Base-by-base conservation (phyloP, 805 yeast genomes). In the Metschnikowia shivogae region DNA sequence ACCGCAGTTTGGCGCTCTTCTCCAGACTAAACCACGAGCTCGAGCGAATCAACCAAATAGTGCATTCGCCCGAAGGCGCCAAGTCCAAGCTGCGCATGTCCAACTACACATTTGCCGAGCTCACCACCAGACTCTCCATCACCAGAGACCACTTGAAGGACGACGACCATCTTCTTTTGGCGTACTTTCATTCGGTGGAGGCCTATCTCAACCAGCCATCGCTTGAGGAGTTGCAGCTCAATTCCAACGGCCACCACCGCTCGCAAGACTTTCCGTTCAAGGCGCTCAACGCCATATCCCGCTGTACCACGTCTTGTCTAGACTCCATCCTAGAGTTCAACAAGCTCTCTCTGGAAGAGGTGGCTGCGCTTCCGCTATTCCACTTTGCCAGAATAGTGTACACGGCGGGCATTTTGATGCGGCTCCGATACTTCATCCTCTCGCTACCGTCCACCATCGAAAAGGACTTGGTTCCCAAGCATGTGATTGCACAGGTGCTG, bases 191-290 rank as follows among this genome's bases (percentile, higher is more conserved):
- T 55, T 77, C 86, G 1, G 82, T 82, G 20, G 84, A 82, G 56
- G 87, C 87, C 0, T 82, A 79, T 57, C 61, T 83, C 12, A 78
- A 80, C 55, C 87, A 83, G 57, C 86, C 85, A 6, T 45, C 61
- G 65, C 33, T 58, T 67, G 42, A 60, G 58, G 56, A 50, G 28
- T 43, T 52, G 34, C 49, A 46, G 30, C 44, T 48, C 13, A 20
- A 37, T 9, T 27, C 37, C 5, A 17, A 34, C 14, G 47, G 47
- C 17, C 34, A 34, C 9, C 42, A 46, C 14, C 44, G 50, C 33
- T 38, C 52, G 11, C 49, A 48, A 19, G 59, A 52, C 29, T 49
- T 63, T 22, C 54, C 56, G 11, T 52, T 54, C 4, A 46, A 62
- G 17, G 62, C 80, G 1, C 62, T 73, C 6, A 67, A 61, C 10